Percentiles rank a stretch among this genome's conserved stretches.
Conservation (phyloP, 2,329 filamentous ascomycete genomes). For the Scytalidium lignicola region DNA sequence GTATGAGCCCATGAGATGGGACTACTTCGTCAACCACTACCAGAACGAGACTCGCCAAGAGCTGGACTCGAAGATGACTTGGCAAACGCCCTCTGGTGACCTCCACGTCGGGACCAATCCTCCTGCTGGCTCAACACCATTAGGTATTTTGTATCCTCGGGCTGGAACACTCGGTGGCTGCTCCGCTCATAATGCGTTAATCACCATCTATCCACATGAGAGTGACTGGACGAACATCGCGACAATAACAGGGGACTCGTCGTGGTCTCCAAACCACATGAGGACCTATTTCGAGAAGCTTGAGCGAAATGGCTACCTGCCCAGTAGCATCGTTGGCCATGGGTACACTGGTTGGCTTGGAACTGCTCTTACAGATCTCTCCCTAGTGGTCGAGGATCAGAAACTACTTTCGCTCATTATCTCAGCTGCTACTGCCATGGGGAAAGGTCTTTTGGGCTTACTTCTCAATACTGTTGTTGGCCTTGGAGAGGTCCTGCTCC, state of each 20-base stretch:
- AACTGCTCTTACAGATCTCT: slow-evolving; percentile 2
- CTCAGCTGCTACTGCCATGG: slow-evolving; percentile 12
- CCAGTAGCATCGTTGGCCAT: slow-evolving; percentile 33
- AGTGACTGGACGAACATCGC: slow-evolving; percentile 38
- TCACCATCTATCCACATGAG: slow-evolving; percentile 34
- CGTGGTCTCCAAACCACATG: slow-evolving; percentile 38
- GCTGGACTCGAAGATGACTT: slow-evolving; percentile 40
- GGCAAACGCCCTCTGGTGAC: slow-evolving; percentile 9
- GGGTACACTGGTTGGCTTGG: slow-evolving; percentile 36
- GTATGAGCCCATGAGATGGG: slow-evolving; percentile 43
- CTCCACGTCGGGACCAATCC: slow-evolving; percentile 23
- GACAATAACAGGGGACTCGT: slow-evolving; percentile 36
- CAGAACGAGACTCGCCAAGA: slow-evolving; percentile 37
- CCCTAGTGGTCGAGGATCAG: slow-evolving; percentile 9
- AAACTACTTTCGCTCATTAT: slow-evolving; percentile 15
- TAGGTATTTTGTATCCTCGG: slow-evolving; percentile 34
- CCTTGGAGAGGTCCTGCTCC: slow-evolving; percentile 7
- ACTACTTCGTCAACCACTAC: slow-evolving; percentile 50
- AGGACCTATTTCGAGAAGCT: slow-evolving; percentile 35
- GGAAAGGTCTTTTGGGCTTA: slow-evolving; percentile 6
- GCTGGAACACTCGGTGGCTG: slow-evolving; percentile 34
- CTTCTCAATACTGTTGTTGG: slow-evolving; percentile 4
- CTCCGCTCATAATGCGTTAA: slow-evolving; percentile 30
- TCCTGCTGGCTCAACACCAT: slow-evolving; percentile 26
- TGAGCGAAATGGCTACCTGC: slow-evolving; percentile 38